Evolutionary conservation across 768 basidiomycete species (phyloP).

Genomic region (Dioszegia aurantiaca): DNA sequence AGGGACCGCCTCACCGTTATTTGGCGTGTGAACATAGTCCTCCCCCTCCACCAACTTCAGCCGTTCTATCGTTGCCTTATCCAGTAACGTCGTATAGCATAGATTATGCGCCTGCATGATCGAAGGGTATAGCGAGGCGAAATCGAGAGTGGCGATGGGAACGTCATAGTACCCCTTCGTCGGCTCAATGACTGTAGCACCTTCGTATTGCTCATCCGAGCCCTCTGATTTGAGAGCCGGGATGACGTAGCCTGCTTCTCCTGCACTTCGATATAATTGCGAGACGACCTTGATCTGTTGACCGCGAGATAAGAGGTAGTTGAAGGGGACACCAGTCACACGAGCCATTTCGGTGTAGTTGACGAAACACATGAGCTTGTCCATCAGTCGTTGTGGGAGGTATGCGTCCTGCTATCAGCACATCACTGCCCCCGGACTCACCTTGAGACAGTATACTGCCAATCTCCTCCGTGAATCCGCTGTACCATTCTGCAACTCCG

Average conservation of each 20-base stretch:
- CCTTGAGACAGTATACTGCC: slow-evolving; percentile 98
- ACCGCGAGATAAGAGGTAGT: slow-evolving; percentile 84
- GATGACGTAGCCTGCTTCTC: slow-evolving; percentile 83
- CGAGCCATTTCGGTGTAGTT: slow-evolving; percentile 99
- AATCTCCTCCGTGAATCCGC: slow-evolving; percentile 85
- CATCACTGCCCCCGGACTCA: slow-evolving; percentile 41
- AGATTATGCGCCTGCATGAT: slow-evolving; percentile 99
- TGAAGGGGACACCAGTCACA: slow-evolving; percentile 99
- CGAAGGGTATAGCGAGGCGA: slow-evolving; percentile 95
- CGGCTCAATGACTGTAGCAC: slow-evolving; percentile 97
- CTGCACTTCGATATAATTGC: slow-evolving; percentile 89
- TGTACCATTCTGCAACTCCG: slow-evolving; percentile 94
- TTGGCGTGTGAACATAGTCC: slow-evolving; percentile 92
- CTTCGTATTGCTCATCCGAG: slow-evolving; percentile 94
- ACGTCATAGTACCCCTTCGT: slow-evolving; percentile 92
- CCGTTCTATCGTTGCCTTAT: slow-evolving; percentile 72
- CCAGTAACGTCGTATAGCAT: slow-evolving; percentile 94
- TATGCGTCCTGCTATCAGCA: slow-evolving; percentile 75
- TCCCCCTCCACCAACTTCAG: slow-evolving; percentile 73
- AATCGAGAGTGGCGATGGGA: slow-evolving; percentile 97
- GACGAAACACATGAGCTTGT: slow-evolving; percentile 98
- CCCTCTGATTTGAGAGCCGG: slow-evolving; percentile 84
- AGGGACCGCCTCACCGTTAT: slow-evolving; percentile 66
- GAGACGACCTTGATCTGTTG: slow-evolving; percentile 99
- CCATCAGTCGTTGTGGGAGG: slow-evolving; percentile 88